Percentiles rank a stretch among this genome's conserved stretches.
These are phyloP conservation scores for Fusarium sp. DNA, from an alignment of 2,329 filamentous ascomycete genomes.

Conservation along the genomic window DNA sequence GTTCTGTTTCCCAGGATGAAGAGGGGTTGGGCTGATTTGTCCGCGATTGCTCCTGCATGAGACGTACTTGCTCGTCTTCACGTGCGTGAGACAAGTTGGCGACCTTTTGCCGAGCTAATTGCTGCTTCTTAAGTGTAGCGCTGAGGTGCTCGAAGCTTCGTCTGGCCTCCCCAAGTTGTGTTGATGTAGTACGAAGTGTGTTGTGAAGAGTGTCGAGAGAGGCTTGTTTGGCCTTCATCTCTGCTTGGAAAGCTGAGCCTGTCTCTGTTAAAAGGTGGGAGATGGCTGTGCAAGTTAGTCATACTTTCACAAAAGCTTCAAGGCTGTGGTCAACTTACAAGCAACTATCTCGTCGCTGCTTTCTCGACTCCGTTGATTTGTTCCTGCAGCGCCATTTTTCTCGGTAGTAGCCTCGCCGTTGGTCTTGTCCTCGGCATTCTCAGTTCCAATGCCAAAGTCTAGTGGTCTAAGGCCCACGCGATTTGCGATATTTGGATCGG, in stretches of 20 bases:
- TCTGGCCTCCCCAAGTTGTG: slow-evolving; percentile 83
- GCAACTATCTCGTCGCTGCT: slow-evolving; percentile 85
- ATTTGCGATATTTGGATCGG: slow-evolving; percentile 92
- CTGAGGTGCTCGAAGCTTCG: slow-evolving; percentile 80
- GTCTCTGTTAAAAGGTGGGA: slow-evolving; percentile 86
- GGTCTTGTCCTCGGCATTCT: slow-evolving; percentile 63
- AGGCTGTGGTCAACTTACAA: slow-evolving; percentile 68
- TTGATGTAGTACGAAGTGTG: slow-evolving; percentile 84
- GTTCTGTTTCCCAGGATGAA: slow-evolving; percentile 69
- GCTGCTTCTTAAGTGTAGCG: slow-evolving; percentile 73
- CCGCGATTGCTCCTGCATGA: slow-evolving; percentile 59
- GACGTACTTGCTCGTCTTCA: slow-evolving; percentile 75
- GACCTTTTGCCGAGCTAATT: slow-evolving; percentile 79
- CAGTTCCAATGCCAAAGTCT: slow-evolving; percentile 93
- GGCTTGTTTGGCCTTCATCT: slow-evolving; percentile 87
- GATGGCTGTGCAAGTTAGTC: slow-evolving; percentile 70
- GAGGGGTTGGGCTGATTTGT: slow-evolving; percentile 62
- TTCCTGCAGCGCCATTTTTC: slow-evolving; percentile 61
- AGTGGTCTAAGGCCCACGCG: slow-evolving; percentile 88
- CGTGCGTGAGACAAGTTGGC: slow-evolving; percentile 82
- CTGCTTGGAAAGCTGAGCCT: slow-evolving; percentile 82
- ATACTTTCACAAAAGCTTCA: not conserved
- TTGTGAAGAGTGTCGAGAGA: slow-evolving; percentile 86
- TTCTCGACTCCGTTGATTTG: slow-evolving; percentile 73
- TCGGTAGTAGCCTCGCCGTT: slow-evolving; percentile 62